Percentiles rank a stretch among this genome's conserved stretches.
Conservation (phyloP, 495 filamentous ascomycete species). For the Penicillium riverlandense region DNA sequence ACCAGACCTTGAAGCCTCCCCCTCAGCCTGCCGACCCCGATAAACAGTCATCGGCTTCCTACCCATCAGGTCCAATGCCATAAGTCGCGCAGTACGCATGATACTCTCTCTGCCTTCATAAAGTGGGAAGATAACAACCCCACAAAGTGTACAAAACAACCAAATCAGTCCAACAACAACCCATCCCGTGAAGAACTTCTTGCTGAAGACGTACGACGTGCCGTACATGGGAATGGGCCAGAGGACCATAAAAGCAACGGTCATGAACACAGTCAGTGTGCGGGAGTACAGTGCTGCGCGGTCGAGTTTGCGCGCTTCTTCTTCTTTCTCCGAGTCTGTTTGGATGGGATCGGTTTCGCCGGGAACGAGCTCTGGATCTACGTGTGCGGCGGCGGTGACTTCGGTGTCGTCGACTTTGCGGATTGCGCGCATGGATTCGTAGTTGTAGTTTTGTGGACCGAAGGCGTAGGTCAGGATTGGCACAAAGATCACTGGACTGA, state of each 20-base stretch:
- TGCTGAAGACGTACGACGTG: conserved; percentile 77
- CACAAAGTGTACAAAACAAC: conserved; percentile 69
- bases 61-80: conserved; percentile 64
- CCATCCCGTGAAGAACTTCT: conserved; percentile 91
- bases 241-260: conserved; percentile 68
- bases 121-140: conserved; percentile 76
- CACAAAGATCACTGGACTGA: conserved; percentile 73
- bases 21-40: conserved; percentile 13
- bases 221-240: conserved; percentile 98
- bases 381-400: conserved; percentile 55
- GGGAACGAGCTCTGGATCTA: conserved; percentile 65
- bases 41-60: conserved; percentile 30
- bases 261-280: conserved; percentile 66
- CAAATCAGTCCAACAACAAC: conserved; percentile 78
- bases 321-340: conserved; percentile 29
- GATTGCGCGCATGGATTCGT: conserved; percentile 77
- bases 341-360: conserved; percentile 38
- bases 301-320: conserved; percentile 62
- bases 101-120: conserved; percentile 74
- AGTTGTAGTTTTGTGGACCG: conserved; percentile 81
- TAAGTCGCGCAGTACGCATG: conserved; percentile 52
- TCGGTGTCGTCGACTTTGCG: conserved; percentile 79
- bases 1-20: conserved; percentile 19
- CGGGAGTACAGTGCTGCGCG: conserved; percentile 75
- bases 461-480: conserved; percentile 71